phyloP scores from a whole-genome alignment of 1,139 yeast species.

The Zygosaccharomyces sapae region DNA sequence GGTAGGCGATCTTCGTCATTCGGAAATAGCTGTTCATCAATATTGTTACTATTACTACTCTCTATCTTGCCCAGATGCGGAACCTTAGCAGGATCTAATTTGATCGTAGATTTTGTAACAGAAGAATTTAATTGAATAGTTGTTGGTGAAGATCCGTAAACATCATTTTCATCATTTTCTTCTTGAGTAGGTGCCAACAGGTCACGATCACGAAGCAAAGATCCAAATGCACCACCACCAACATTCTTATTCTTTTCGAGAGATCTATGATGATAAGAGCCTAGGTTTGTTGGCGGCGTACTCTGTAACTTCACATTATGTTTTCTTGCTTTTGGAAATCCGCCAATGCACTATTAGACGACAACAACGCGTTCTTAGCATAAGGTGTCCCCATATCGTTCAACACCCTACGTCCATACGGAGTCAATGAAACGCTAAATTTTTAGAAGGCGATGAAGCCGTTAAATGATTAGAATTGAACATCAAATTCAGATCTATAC shows the following conservation, averaged over 20 bases:
- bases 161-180: conserved; percentile 16
- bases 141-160: conserved; percentile 36
- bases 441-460: conserved; percentile 32
- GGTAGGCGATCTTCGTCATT: conserved; percentile 22
- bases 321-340: conserved; percentile 36
- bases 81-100: conserved; percentile 17
- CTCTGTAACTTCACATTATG: conserved; percentile 19
- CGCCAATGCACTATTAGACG: conserved; percentile 34
- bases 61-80: conserved; percentile 20
- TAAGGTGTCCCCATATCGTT: conserved; percentile 35
- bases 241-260: neutral
- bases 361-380: conserved; percentile 20
- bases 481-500: conserved; percentile 34
- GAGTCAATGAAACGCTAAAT: conserved; percentile 31
- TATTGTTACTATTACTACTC: conserved; percentile 13
- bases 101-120: conserved; percentile 31
- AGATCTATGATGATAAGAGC: conserved; percentile 4
- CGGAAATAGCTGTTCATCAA: conserved; percentile 26
- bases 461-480: conserved; percentile 27
- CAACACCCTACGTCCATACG: conserved; percentile 32
- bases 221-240: neutral
- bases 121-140: conserved; percentile 36
- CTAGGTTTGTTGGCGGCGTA: conserved; percentile 13
- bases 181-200: conserved; percentile 5
- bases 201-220: conserved; percentile 4